Base-by-base conservation (phyloP, 2,329 filamentous ascomycete genomes). In the Calonectria honghensis region DNA sequence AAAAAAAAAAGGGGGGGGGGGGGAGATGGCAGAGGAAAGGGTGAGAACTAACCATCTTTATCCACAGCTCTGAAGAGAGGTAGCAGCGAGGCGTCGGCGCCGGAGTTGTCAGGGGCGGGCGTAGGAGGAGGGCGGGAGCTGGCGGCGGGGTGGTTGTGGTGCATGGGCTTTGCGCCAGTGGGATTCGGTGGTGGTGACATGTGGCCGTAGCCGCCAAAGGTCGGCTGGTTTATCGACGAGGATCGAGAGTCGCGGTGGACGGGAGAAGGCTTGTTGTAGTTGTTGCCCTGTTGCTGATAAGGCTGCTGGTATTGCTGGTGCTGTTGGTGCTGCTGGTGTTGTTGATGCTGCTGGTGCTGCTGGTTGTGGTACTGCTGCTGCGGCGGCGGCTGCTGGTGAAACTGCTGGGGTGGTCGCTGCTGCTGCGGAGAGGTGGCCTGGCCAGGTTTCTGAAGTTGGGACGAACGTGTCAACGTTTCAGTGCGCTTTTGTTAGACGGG, bases 41-140 rank as follows among this genome's bases (percentile, higher is more conserved):
- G 24, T 24, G 24, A 13, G 41, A 16, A n/a, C 88, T 79, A 87
- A 94, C 94, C 90, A 85, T 95, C 91, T 82, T 95, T 96, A 86
- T 99, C 97, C 18, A 98, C 96, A 1, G 96, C 95, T 75, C 94
- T 91, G 87, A 98, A 99, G 32, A 98, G 89, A 5, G 94, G 94
- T 84, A 95, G 92, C 24, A 99, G 89, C 0, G 92, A 90, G 63
- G 87, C 87, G 39, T 83, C 84, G 20, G 89, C 80, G 35, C 89
- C 84, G 32, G 88, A 80, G 37, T 89, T 81, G 79, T 87, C 84
- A 81, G 88, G 87, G 77, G 90, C 86, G 75, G 95, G 90, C 79
- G 93, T 92, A 78, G 92, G 91, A 80, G 95, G 91, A 79, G 93
- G 91, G 79, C 92, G 90, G 81, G 91, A 91, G 82, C 87, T 81